A percentile compares a stretch with the other conserved stretches of the same genome.
These are phyloP conservation scores for Lactuca saligna DNA, from an alignment of 129 eudicot species.

Conservation along the genomic window DNA sequence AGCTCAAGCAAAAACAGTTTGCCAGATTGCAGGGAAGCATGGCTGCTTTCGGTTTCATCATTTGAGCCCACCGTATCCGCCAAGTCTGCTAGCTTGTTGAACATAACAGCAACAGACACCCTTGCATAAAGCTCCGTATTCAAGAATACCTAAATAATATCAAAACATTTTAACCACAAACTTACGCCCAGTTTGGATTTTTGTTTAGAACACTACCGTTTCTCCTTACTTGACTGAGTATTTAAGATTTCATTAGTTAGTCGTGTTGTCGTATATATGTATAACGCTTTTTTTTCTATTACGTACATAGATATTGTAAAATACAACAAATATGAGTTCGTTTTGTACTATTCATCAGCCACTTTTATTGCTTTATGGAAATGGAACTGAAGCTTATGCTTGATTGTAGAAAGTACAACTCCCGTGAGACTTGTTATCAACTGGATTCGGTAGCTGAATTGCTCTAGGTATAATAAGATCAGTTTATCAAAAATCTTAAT, in stretches of 20 bases:
- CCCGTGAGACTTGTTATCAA: too few relatives aligned
- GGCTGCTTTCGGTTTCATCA: slow-evolving; percentile 32
- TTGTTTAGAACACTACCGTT: background rate
- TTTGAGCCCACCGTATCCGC: slow-evolving; percentile 44
- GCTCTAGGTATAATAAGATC: too few relatives aligned
- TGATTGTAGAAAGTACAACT: too few relatives aligned
- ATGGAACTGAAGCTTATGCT: too few relatives aligned
- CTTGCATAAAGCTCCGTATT: slow-evolving; percentile 99
- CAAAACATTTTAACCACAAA: background rate
- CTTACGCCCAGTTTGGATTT: background rate
- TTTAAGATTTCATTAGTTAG: too few relatives aligned
- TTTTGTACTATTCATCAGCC: too few relatives aligned
- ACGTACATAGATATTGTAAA: background rate
- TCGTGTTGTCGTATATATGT: too few relatives aligned
- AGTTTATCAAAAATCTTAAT: too few relatives aligned
- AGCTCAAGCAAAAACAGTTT: slow-evolving; percentile 87
- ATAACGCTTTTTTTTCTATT: background rate
- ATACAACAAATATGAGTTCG: background rate
- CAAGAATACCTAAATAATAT: slow-evolving; percentile 54
- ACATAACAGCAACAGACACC: slow-evolving; percentile 91
- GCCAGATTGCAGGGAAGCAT: slow-evolving; percentile 68
- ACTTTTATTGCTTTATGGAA: background rate
- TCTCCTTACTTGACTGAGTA: too few relatives aligned
- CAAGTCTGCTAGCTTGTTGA: slow-evolving; percentile 75
- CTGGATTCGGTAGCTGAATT: too few relatives aligned